Percentiles rank a stretch among this genome's conserved stretches.
Evolutionary conservation across 2,329 filamentous ascomycete genomes (phyloP).

Genomic region (Beauveria sp.): DNA sequence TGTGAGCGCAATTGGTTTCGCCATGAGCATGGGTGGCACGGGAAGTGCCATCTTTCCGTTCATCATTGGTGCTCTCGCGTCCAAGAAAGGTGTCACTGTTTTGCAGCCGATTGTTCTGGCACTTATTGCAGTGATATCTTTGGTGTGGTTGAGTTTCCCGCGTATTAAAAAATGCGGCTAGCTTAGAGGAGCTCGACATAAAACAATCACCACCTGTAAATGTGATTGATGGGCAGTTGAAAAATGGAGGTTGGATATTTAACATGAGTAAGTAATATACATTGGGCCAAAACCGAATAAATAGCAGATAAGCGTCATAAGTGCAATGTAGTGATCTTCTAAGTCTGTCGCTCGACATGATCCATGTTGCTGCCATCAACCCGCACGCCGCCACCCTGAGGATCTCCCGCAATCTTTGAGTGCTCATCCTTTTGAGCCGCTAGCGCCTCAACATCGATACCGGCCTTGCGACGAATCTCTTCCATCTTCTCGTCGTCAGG

Average conservation of each 20-base stretch:
- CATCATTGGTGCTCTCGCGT: slow-evolving; percentile 55
- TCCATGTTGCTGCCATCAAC: slow-evolving; percentile 6
- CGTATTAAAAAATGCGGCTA: slow-evolving; percentile 24
- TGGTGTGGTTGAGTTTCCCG: slow-evolving; percentile 30
- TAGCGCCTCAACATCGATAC: slow-evolving; percentile 28
- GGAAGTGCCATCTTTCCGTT: slow-evolving; percentile 58
- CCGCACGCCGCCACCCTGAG: slow-evolving; percentile 1
- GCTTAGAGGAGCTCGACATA: background rate
- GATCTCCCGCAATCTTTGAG: slow-evolving; percentile 7
- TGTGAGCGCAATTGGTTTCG: slow-evolving; percentile 66
- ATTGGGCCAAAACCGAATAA: background rate
- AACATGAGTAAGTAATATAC: too few relatives aligned
- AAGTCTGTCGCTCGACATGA: background rate
- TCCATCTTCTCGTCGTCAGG: slow-evolving; percentile 37
- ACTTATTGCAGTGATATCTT: slow-evolving; percentile 28
- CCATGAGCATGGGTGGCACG: slow-evolving; percentile 61
- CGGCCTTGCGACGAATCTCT: slow-evolving; percentile 33
- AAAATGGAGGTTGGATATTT: too few relatives aligned
- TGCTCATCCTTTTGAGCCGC: slow-evolving; percentile 6
- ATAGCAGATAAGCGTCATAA: background rate
- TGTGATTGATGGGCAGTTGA: too few relatives aligned
- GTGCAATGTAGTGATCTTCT: background rate
- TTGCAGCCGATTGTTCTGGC: slow-evolving; percentile 44
- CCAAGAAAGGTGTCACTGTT: slow-evolving; percentile 38
- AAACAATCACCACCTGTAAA: too few relatives aligned